Percentiles rank a stretch among this genome's conserved stretches.
These are phyloP conservation scores for Leptographium radiaticola DNA, from an alignment of 2,329 filamentous ascomycete genomes.

Conservation along the genomic window DNA sequence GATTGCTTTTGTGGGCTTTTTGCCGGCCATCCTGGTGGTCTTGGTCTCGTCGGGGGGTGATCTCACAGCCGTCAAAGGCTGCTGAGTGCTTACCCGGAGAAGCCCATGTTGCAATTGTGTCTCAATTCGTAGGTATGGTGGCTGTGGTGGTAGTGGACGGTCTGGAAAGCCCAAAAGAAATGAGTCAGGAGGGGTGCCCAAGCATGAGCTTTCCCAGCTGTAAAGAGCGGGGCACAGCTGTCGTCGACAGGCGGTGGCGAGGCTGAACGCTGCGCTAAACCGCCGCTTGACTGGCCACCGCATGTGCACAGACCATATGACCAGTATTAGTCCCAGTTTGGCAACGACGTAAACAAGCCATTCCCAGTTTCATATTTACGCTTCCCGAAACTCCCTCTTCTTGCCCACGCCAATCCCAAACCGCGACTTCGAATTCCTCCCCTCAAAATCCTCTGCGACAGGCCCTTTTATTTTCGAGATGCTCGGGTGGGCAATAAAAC, in stretches of 20 bases:
- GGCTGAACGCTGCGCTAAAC: neutral
- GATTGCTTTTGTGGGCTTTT: slow-evolving; percentile 27
- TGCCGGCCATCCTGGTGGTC: slow-evolving; percentile 37
- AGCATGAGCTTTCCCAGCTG: neutral
- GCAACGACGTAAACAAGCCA: slow-evolving; percentile 16
- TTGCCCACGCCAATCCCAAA: too few species aligned
- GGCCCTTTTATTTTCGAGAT: slow-evolving; percentile 20
- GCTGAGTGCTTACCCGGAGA: slow-evolving; percentile 32
- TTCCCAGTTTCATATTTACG: neutral
- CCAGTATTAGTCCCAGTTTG: slow-evolving; percentile 12
- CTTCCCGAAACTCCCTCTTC: neutral
- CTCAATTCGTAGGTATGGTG: neutral
- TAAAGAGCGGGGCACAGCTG: slow-evolving; percentile 1
- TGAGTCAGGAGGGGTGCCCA: slow-evolving; percentile 4
- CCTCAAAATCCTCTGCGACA: neutral
- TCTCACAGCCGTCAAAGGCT: slow-evolving; percentile 35
- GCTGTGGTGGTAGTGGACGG: neutral
- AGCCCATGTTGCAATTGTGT: slow-evolving; percentile 25
- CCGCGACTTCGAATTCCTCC: too few species aligned
- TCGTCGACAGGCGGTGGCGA: neutral
- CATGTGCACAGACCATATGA: slow-evolving; percentile 3
- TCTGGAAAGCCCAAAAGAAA: neutral
- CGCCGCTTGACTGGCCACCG: neutral
- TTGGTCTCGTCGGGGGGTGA: slow-evolving; percentile 5
- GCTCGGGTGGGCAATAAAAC: slow-evolving; percentile 48